These are phyloP conservation scores for Pseudocercospora macadamiae DNA, from an alignment of 2,329 filamentous ascomycete genomes.

Conservation along the genomic window DNA sequence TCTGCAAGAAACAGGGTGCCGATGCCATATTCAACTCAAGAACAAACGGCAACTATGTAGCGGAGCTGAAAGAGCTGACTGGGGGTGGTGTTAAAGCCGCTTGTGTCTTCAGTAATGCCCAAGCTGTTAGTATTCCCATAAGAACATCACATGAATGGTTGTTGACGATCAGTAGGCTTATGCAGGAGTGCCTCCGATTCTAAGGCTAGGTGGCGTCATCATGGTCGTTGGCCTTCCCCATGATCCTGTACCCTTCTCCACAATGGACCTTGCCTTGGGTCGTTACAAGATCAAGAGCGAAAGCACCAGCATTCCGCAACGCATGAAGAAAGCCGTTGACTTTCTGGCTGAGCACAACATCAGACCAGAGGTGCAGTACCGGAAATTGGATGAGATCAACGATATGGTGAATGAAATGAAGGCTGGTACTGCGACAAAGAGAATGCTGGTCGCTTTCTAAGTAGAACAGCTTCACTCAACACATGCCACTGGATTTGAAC, in stretches of 20 bases:
- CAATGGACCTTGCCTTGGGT: constrained; percentile 24
- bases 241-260: constrained; percentile 19
- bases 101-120: constrained; percentile 26
- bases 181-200: constrained; percentile 19
- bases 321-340: constrained; percentile 27
- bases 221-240: constrained; percentile 24
- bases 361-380: constrained; percentile 23
- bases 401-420: constrained; percentile 29
- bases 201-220: constrained; percentile 22
- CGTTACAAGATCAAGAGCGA: constrained; percentile 27
- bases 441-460: constrained; percentile 25
- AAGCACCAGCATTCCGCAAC: constrained; percentile 22
- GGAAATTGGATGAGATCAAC: constrained; percentile 24
- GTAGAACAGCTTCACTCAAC: too few relatives aligned
- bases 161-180: constrained; percentile 16
- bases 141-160: neutral
- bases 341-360: constrained; percentile 25
- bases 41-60: constrained; percentile 15
- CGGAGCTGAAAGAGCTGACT: constrained; percentile 20
- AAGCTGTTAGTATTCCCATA: constrained; percentile 13
- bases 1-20: constrained; percentile 23
- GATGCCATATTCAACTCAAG: constrained; percentile 25
- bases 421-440: constrained; percentile 23
- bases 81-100: constrained; percentile 22
- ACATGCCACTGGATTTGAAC: too few relatives aligned